These are phyloP conservation scores for Cystobasidium tubakii DNA, from an alignment of 768 basidiomycete species.

Conservation along the genomic window DNA sequence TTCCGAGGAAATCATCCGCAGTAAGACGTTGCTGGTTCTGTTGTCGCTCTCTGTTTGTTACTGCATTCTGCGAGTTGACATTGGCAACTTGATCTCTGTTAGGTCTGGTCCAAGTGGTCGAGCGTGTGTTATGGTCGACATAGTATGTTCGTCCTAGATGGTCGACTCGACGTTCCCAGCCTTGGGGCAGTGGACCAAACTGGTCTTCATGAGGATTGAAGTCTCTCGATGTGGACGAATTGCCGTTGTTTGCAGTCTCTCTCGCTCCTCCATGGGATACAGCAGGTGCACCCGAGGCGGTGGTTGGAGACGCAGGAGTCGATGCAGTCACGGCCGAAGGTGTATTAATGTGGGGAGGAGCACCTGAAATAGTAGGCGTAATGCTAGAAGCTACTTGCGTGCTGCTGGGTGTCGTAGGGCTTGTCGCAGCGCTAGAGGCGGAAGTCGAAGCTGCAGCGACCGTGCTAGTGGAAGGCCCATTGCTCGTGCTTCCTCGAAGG, in stretches of 20 bases:
- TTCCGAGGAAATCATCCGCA: constrained; percentile 48
- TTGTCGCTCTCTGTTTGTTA: constrained; percentile 70
- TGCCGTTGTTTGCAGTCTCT: constrained; percentile 38
- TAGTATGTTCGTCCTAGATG: constrained; percentile 94
- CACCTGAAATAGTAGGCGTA: neutral
- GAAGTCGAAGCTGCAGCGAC: constrained; percentile 30
- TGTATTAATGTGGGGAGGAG: neutral
- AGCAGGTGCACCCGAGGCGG: constrained; percentile 32
- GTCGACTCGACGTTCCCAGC: constrained; percentile 97
- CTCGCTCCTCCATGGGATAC: constrained; percentile 45
- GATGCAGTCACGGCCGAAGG: neutral
- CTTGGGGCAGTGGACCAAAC: constrained; percentile 76
- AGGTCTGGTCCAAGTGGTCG: constrained; percentile 95
- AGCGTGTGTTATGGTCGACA: constrained; percentile 95
- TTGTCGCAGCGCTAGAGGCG: constrained; percentile 6
- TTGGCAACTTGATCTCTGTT: constrained; percentile 70
- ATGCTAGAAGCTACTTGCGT: constrained; percentile 29
- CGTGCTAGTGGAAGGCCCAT: constrained; percentile 5
- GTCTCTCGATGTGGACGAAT: constrained; percentile 21
- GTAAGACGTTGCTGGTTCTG: constrained; percentile 51
- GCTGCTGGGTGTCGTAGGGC: constrained; percentile 30
- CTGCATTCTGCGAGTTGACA: constrained; percentile 62
- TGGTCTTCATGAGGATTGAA: constrained; percentile 92
- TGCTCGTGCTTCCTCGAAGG: constrained; percentile 60
- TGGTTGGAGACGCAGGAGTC: constrained; percentile 4